Base-by-base conservation (phyloP, 2,329 filamentous ascomycete species). In the Talaromyces atroroseus region DNA sequence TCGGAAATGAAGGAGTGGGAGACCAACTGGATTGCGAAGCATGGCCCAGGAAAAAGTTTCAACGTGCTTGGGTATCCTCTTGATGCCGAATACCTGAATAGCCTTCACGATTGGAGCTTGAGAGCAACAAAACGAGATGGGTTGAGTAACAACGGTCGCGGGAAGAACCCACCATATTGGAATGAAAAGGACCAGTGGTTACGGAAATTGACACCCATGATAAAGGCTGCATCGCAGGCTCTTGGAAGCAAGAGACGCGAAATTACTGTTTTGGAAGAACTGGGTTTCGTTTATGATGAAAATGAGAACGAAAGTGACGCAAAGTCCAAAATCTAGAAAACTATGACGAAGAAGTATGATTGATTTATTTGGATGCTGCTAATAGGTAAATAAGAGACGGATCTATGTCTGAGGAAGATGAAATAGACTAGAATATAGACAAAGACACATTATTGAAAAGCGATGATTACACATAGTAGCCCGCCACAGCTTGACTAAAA, bases 1-100 rank as follows among this genome's bases (percentile, higher is more conserved):
- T 67, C 75, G 0, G 82, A 84, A 52, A 95, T 96, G 87, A 71
- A 78, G 55, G 65, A 65, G 1, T 95, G 89, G 90, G 88, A 89
- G 67, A 54, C 68, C 2, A 59, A 63, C 0, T 65, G 68, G 3
- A 62, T 76, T 58, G 65, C 66, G 1, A 70, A 76, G 48, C 74
- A 71, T 34, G 82, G 82, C 1, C 66, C 66, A 10, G 78, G 77
- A 1, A 74, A 75, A 16, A 64, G 66, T 3, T 86, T 85, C 52
- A 83, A 85, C 59, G 68, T 81, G 0, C 65, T 85, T 2, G 72
- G 74, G 5, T 84, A 80, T 52, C 76, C 75, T 0, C 60, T 67
- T 57, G 76, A 79, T 62, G 73, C 72, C 11, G 68, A 76, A n/a
- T 76, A 78, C 61, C 62, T 77, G 36, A 76, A 78, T 57, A 62